Conservation (phyloP, 1,284 basidiomycete species). For the Trametes polyzona region DNA sequence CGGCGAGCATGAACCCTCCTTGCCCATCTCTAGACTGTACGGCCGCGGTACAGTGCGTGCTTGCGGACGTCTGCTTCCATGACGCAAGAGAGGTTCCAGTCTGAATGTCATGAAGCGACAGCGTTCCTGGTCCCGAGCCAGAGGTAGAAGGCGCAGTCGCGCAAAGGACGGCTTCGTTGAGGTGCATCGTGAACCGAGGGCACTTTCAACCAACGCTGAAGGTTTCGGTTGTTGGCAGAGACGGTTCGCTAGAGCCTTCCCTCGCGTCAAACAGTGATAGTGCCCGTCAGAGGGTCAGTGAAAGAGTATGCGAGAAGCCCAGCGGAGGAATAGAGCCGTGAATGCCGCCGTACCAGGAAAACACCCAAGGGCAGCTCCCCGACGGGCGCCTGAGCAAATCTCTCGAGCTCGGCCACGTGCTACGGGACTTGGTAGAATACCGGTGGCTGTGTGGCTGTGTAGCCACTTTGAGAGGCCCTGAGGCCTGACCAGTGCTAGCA, state of each 20-base stretch:
- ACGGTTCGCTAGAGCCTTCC: too few species aligned
- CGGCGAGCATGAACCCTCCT: constrained; percentile 77
- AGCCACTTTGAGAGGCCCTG: not conserved
- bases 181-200: constrained; percentile 56
- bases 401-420: not conserved
- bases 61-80: constrained; percentile 75
- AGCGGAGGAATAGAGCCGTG: too few species aligned
- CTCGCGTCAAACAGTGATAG: too few species aligned
- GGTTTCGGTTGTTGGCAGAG: too few species aligned
- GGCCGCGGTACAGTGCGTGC: constrained; percentile 58
- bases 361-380: too few species aligned
- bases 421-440: not conserved
- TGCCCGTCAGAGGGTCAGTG: too few species aligned
- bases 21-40: constrained; percentile 66
- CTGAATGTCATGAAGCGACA: constrained; percentile 74
- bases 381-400: constrained; percentile 4
- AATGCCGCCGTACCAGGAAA: too few species aligned
- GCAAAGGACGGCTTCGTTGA: constrained; percentile 72
- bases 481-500: not conserved
- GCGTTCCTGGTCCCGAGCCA: constrained; percentile 56
- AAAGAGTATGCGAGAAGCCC: too few species aligned
- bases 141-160: constrained; percentile 54
- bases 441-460: constrained; percentile 4
- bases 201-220: too few species aligned
- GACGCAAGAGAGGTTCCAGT: constrained; percentile 69